Evolutionary conservation across 139 green algal species (phyloP).

Genomic region (Astrephomene gubernaculifera): DNA sequence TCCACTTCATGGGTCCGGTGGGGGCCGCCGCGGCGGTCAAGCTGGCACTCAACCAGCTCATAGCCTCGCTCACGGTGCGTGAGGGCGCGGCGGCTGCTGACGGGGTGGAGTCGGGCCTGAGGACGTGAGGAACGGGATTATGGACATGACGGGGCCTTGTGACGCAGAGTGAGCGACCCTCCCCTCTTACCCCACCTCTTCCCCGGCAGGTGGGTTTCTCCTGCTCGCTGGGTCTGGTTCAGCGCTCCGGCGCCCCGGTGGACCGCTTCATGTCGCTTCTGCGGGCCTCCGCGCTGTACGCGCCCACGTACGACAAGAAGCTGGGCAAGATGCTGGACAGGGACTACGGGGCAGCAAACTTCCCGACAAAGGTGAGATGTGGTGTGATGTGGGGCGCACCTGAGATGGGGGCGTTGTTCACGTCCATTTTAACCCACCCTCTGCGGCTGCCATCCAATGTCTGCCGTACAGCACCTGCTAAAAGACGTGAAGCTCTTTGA

Average conservation of each 20-base stretch:
- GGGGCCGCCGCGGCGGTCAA: conserved; percentile 31
- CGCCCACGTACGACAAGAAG: conserved; percentile 46
- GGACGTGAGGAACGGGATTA: no score
- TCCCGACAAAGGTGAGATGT: conserved; percentile 34
- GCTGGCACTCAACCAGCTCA: conserved; percentile 45
- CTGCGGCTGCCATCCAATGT: background rate
- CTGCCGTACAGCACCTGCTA: conserved; percentile 29
- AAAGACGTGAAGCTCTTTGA: conserved; percentile 44
- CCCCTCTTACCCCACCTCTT: background rate
- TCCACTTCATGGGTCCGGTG: conserved; percentile 40
- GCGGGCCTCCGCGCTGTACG: conserved; percentile 37
- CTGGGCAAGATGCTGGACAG: conserved; percentile 45
- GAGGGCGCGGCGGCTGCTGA: background rate
- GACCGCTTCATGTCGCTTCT: conserved; percentile 41
- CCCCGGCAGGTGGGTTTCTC: conserved; percentile 35
- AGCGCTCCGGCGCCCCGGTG: conserved; percentile 30
- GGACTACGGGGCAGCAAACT: conserved; percentile 38
- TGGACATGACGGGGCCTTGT: no score
- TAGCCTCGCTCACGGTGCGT: conserved; percentile 29
- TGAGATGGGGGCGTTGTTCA: background rate
- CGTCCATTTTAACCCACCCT: background rate
- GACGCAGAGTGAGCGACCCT: no score
- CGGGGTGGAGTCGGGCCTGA: no score
- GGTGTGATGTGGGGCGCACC: background rate
- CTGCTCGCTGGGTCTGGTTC: conserved; percentile 33